A percentile compares a stretch with the other conserved stretches of the same genome.
Evolutionary conservation across 768 basidiomycete genomes (phyloP).

Genomic region (Boletales sp.): DNA sequence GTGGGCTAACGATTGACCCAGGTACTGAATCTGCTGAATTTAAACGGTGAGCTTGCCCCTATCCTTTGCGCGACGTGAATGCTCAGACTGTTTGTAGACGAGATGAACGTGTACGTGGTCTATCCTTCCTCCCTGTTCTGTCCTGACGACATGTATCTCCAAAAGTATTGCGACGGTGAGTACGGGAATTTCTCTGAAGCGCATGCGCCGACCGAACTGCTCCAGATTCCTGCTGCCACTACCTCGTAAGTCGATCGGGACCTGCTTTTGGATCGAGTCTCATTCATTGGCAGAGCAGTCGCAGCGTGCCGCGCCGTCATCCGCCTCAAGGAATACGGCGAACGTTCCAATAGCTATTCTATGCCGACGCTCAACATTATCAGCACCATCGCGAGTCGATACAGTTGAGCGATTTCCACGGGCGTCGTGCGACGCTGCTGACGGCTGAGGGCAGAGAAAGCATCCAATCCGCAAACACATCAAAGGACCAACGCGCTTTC

Average conservation of each 20-base stretch:
- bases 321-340: constrained; percentile 54
- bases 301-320: constrained; percentile 68
- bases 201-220: background rate
- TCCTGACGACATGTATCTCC: constrained; percentile 1
- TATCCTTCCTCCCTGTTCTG: background rate
- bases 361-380: constrained; percentile 23
- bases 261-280: background rate
- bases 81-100: constrained; percentile 12
- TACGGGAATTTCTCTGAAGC: background rate
- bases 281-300: constrained; percentile 16
- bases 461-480: constrained; percentile 3
- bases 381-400: constrained; percentile 17
- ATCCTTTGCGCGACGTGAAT: background rate
- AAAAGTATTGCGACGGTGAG: constrained; percentile 23
- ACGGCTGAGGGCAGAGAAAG: constrained; percentile 9
- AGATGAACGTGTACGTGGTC: constrained; percentile 25
- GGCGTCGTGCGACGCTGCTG: background rate
- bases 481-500: constrained; percentile 12
- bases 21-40: constrained; percentile 24
- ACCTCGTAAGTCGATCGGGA: constrained; percentile 46
- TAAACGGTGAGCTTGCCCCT: constrained; percentile 19
- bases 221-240: constrained; percentile 61
- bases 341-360: constrained; percentile 14
- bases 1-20: constrained; percentile 1
- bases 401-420: constrained; percentile 5